Evolutionary conservation across 208 protist species (phyloP).

Genomic region (Eutreptiella sp.): DNA sequence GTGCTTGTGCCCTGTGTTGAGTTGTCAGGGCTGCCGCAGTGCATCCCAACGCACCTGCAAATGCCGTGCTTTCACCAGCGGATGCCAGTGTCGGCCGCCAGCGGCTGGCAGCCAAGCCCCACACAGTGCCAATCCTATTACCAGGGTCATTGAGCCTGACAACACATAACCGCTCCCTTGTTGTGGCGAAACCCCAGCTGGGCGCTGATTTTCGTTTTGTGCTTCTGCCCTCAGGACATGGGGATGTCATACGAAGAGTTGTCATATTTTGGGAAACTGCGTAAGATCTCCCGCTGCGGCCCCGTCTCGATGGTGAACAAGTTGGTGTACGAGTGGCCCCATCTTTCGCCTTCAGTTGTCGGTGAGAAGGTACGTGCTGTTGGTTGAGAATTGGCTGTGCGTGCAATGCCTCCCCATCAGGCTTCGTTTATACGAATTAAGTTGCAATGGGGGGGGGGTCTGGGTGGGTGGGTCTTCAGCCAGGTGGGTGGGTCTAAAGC

Average conservation of each 20-base stretch:
- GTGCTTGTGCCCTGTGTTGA: background rate
- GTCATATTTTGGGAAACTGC: slow-evolving; percentile 41
- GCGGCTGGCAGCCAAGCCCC: too few relatives aligned
- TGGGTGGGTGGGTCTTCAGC: too few relatives aligned
- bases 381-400: too few relatives aligned
- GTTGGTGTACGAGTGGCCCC: slow-evolving; percentile 33
- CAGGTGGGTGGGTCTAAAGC: too few relatives aligned
- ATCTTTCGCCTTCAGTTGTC: slow-evolving; percentile 28
- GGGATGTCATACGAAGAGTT: slow-evolving; percentile 74
- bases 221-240: too few relatives aligned
- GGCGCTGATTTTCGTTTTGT: too few relatives aligned
- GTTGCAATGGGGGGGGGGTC: too few relatives aligned
- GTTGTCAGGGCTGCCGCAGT: background rate
- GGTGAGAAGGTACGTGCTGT: too few relatives aligned
- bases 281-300: slow-evolving; percentile 49
- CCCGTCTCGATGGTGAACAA: slow-evolving; percentile 55
- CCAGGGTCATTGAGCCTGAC: background rate
- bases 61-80: too few relatives aligned
- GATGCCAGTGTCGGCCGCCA: too few relatives aligned
- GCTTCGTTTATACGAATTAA: too few relatives aligned
- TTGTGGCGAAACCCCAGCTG: slow-evolving; percentile 19
- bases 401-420: too few relatives aligned
- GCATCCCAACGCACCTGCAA: background rate
- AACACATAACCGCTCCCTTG: slow-evolving; percentile 2
- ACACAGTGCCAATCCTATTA: background rate